Conservation (phyloP, 139 green algal species). For the Chlorella vulgaris region DNA sequence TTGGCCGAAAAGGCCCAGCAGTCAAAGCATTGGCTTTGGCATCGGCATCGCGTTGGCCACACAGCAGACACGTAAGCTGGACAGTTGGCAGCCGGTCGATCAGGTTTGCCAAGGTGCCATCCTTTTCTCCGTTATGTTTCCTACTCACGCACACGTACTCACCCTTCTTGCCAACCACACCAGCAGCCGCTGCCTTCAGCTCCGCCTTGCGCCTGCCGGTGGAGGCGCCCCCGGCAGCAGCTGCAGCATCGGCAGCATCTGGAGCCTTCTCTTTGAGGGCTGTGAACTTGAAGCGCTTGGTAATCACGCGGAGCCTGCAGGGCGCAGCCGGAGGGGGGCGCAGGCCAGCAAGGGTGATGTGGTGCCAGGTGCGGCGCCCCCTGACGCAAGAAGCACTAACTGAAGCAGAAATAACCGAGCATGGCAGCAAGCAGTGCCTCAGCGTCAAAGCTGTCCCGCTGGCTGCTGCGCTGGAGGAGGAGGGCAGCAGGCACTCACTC, state of each 20-base stretch:
- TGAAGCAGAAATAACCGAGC: too few relatives aligned
- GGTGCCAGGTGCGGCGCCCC: neutral
- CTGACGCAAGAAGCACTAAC: too few relatives aligned
- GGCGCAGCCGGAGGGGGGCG: too few relatives aligned
- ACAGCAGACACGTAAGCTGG: too few relatives aligned
- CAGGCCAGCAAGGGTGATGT: neutral
- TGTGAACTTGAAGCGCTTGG: conserved; percentile 35
- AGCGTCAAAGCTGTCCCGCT: too few relatives aligned
- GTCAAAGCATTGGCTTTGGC: too few relatives aligned
- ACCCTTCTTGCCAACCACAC: neutral
- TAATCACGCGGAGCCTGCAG: conserved; percentile 7
- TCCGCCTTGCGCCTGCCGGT: conserved; percentile 3
- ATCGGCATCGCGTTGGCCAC: too few relatives aligned
- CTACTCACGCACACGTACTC: neutral
- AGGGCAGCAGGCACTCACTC: conserved; percentile 9
- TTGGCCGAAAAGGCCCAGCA: neutral
- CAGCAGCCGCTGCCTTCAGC: conserved; percentile 21
- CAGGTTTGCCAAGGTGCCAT: too few relatives aligned
- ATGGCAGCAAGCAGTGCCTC: too few relatives aligned
- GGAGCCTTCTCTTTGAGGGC: neutral
- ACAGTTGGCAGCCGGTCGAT: too few relatives aligned
- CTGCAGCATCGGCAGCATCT: neutral
- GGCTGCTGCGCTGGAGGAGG: too few relatives aligned
- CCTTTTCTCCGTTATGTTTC: too few relatives aligned
- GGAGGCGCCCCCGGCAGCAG: neutral